Base-by-base conservation (phyloP, 1,139 yeast genomes). In the Pneumocystis jirovecii region DNA sequence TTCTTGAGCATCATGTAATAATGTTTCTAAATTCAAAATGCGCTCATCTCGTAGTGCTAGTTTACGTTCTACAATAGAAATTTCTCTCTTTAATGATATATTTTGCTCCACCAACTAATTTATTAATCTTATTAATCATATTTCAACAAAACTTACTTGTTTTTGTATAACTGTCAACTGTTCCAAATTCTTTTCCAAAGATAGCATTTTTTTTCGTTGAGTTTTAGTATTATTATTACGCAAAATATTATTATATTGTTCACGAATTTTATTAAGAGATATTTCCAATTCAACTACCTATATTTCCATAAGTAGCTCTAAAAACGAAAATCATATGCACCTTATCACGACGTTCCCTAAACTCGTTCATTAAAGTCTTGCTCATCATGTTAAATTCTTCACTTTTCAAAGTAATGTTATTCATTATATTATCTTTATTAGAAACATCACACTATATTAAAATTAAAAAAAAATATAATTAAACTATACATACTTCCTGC, bases 21-120 rank as follows among this genome's bases (percentile, higher is more conserved):
- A 74, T 21, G 73, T 71, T 70, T 85, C 86, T 66, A 87, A 77
- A 60, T 81, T 79, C 65, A 78, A 77, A 62, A 87, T 86, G 63
- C 87, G 80, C 66, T 79, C 80, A 68, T 83, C 84, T 65, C 90
- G 79, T 37, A 83, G 78, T 35, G 81, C 85, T 44, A 86, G 80
- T 64, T 86, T 80, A 70, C 83, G 81, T 68, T 84, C 84, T 63
- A 85, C 80, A 19, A 84, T 78, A 37, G 80, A 78, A 15, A 84
- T 76, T 70, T 81, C 83, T 66, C 74, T 78, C 69, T 76, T 76
- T 44, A 82, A 71, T 31, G 76, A 70, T 31, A 75, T 71, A 69
- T 82, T 82, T 69, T 81, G 83, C 63, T 80, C 82, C 50, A 79
- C 77, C 29, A 82, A 73, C 61, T 60, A 42, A 42, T 10, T 42